These are phyloP conservation scores for Fusarium pilosicola DNA, from an alignment of 2,329 filamentous ascomycete genomes.

Conservation along the genomic window DNA sequence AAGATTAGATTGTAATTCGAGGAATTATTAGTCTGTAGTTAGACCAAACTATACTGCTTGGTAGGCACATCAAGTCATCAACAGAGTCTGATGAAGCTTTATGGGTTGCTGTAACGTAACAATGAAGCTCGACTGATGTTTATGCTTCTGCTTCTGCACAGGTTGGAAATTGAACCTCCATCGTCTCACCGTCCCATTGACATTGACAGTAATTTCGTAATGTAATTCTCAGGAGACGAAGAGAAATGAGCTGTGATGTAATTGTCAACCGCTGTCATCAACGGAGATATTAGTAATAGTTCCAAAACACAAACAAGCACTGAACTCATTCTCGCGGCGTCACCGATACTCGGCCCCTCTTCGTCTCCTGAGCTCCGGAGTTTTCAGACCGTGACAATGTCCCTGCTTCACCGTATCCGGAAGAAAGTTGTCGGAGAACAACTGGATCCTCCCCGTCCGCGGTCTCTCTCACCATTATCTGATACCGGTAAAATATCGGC, in stretches of 20 bases:
- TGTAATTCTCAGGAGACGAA: neutral
- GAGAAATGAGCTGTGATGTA: slow-evolving; percentile 35
- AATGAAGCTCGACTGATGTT: neutral
- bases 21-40: neutral
- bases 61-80: no score
- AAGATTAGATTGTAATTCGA: neutral
- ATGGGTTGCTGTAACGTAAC: neutral
- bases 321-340: slow-evolving; percentile 19
- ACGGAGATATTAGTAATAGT: slow-evolving; percentile 24
- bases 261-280: slow-evolving; percentile 22
- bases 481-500: slow-evolving; percentile 41
- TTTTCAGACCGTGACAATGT: slow-evolving; percentile 15
- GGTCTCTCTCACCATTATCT: slow-evolving; percentile 5
- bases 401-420: slow-evolving; percentile 14
- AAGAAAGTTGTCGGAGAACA: slow-evolving; percentile 4
- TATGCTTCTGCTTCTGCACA: neutral
- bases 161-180: neutral
- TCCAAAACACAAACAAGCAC: slow-evolving; percentile 9
- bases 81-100: neutral
- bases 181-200: neutral
- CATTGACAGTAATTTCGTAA: neutral
- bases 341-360: slow-evolving; percentile 35
- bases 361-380: slow-evolving; percentile 23
- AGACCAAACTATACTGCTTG: neutral
- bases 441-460: neutral